Conservation (phyloP, 495 filamentous ascomycete genomes). For the Aspergillus cavernicola region DNA sequence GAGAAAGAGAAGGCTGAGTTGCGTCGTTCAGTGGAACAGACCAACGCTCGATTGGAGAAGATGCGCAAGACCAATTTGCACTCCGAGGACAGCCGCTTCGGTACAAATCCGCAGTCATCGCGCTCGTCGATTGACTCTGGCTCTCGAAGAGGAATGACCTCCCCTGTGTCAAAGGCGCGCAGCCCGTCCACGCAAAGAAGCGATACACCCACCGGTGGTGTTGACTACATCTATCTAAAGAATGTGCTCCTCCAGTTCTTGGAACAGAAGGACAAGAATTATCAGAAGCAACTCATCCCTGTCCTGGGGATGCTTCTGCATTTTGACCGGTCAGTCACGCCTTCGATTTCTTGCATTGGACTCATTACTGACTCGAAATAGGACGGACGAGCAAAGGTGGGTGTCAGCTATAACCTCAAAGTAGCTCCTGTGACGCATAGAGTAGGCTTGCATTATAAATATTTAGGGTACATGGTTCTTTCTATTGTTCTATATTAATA, state of each 20-base stretch:
- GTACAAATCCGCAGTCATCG: conserved; percentile 49
- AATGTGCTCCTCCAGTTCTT: conserved; percentile 93
- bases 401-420: conserved; percentile 67
- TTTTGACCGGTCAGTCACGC: conserved; percentile 72
- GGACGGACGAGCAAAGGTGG: conserved; percentile 87
- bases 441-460: not conserved
- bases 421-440: conserved; percentile 10
- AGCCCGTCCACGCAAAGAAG: conserved; percentile 38
- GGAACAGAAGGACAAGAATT: conserved; percentile 88
- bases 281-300: conserved; percentile 86
- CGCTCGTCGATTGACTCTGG: conserved; percentile 67
- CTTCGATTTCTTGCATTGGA: not conserved
- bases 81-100: conserved; percentile 39
- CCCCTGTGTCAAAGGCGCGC: conserved; percentile 35
- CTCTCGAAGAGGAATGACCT: conserved; percentile 35
- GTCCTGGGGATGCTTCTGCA: conserved; percentile 86
- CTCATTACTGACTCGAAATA: conserved; percentile 26
- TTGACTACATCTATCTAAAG: conserved; percentile 88
- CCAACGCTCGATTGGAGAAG: conserved; percentile 71
- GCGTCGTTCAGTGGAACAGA: conserved; percentile 71
- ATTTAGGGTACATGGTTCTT: conserved; percentile 2
- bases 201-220: conserved; percentile 37
- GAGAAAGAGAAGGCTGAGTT: conserved; percentile 80
- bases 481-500: conserved; percentile 7
- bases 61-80: conserved; percentile 60